These are phyloP conservation scores for Dispira parvispora DNA, from an alignment of 192 early-diverging fungal species.

Conservation along the genomic window DNA sequence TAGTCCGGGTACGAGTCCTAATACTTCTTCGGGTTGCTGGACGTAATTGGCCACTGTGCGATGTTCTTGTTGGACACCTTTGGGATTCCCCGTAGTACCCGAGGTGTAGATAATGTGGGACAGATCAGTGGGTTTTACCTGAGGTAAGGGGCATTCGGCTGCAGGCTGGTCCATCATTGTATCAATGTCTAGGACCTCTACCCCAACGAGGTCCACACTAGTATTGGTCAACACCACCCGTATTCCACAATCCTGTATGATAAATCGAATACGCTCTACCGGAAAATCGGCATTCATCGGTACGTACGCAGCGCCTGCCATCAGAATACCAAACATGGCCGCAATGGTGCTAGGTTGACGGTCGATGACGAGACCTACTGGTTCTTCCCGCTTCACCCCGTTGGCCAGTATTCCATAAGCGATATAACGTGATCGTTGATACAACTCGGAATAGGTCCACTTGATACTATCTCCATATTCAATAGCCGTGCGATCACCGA, in stretches of 20 bases:
- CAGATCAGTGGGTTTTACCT: not conserved
- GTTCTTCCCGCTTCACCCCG: no score
- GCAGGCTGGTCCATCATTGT: not conserved
- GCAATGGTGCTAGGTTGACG: not conserved
- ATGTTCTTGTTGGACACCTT: not conserved
- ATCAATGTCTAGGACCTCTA: not conserved
- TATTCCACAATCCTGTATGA: not conserved
- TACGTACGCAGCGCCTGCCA: not conserved
- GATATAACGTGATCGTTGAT: no score
- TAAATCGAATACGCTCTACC: not conserved
- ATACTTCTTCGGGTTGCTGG: not conserved
- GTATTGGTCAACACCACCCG: not conserved
- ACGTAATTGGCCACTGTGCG: constrained; percentile 1
- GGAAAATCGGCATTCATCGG: not conserved
- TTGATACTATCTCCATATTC: no score
- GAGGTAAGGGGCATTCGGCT: not conserved
- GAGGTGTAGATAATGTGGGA: constrained; percentile 9
- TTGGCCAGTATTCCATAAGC: no score
- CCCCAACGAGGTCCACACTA: not conserved
- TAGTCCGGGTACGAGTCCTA: not conserved
- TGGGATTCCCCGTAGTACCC: constrained; percentile 3
- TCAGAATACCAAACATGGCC: not conserved
- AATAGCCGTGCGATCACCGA: not conserved
- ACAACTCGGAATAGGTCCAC: no score
- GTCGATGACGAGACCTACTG: not conserved